Conservation (phyloP, 2,329 filamentous ascomycete species). For the Colletotrichum tropicale region DNA sequence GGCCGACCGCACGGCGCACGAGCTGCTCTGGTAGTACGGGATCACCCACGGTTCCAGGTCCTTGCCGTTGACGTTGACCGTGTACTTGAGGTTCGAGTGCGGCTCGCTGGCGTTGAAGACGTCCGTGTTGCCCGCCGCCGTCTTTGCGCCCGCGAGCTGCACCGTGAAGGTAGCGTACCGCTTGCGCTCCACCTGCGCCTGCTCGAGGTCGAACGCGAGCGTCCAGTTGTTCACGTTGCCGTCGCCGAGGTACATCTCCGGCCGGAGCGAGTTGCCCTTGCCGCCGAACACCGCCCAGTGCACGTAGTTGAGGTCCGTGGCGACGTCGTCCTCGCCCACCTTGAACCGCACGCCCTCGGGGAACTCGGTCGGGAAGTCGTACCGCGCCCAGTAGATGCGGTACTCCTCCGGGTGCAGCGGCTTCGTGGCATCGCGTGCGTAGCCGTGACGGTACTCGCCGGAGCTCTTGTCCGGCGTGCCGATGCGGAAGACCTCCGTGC, state of each 20-base stretch:
- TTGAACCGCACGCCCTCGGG: conserved; percentile 58
- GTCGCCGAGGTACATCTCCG: conserved; percentile 42
- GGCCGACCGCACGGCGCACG: conserved; percentile 62
- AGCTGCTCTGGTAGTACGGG: conserved; percentile 60
- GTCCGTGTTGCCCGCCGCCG: conserved; percentile 64
- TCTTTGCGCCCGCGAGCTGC: conserved; percentile 67
- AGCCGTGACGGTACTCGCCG: conserved; percentile 63
- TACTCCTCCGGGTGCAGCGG: conserved; percentile 56
- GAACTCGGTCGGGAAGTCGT: conserved; percentile 63
- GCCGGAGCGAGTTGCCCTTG: conserved; percentile 47
- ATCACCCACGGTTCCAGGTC: conserved; percentile 56
- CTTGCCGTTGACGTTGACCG: conserved; percentile 36
- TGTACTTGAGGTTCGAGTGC: conserved; percentile 54
- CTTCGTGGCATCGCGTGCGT: conserved; percentile 46
- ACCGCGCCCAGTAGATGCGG: conserved; percentile 60
- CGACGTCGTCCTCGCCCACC: conserved; percentile 52
- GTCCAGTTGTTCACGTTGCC: conserved; percentile 61
- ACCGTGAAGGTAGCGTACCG: conserved; percentile 63
- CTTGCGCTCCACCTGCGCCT: conserved; percentile 43
- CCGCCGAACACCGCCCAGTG: conserved; percentile 67
- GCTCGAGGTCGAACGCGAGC: conserved; percentile 47
- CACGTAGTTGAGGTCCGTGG: conserved; percentile 60
- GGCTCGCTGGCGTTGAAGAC: conserved; percentile 55
- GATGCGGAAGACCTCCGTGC: conserved; percentile 65
- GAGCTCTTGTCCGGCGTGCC: conserved; percentile 64